Base-by-base conservation (phyloP, 1,139 yeast genomes). In the Geotrichum aggregatum region DNA sequence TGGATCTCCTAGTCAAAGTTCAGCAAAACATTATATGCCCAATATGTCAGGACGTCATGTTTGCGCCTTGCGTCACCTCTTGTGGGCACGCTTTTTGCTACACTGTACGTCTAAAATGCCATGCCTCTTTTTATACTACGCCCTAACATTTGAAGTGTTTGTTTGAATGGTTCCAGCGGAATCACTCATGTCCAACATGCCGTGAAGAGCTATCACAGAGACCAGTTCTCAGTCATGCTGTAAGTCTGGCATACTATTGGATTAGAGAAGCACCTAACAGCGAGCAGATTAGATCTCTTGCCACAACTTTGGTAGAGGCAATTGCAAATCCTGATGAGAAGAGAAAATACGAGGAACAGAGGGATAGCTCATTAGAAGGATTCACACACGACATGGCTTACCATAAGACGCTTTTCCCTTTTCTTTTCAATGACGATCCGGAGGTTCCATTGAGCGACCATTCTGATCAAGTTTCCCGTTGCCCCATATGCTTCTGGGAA, bases 41-140 rank as follows among this genome's bases (percentile, higher is more conserved):
- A 11, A 61, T 68, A 26, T 68, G 72, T 55, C 70, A 66, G 47
- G 67, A 66, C 19, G 58, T 64, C 18, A 63, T 68, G 61, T 66
- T 61, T 39, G 61, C 59, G 34, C 72, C 72, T 11, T 60, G 60
- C 48, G 61, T 64, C 14, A 66, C 70, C 10, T 56, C 62, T 28
- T 68, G 72, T 53, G 72, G 72, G 2, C 72, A 68, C 49, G 60
- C 69, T 1, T 67, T 65, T 50, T 68, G 72, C 58, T 63, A 61
- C 48, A 56, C 59, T 22, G 64, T 61, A 51, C 42, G 63, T 55
- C n/a, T 14, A 10, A 11, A 8, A 28, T n/a, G 14, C 19, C 18
- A 18, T 6, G 8, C 19, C 41, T 14, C 2, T 4, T 3, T 22
- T 26, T 24, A 24, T 24, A 24, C 28, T 8, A 5, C n/a, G 31